Conservation (phyloP, 176 grass and related monocot genomes). For the Zea luxurians region DNA sequence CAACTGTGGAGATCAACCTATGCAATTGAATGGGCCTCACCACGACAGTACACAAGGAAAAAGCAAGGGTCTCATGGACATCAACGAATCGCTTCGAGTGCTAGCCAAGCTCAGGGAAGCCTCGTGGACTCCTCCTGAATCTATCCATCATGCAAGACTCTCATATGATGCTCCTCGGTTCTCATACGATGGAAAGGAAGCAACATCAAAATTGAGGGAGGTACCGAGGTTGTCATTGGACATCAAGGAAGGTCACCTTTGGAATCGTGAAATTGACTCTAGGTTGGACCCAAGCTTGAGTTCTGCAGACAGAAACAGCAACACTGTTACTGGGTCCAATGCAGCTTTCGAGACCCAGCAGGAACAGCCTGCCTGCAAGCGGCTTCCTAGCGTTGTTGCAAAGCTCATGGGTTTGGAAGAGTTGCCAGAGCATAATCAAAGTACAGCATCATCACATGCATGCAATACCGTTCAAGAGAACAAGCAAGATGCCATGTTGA, state of each 20-base stretch:
- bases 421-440: slow-evolving; percentile 53
- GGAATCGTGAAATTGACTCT: slow-evolving; percentile 47
- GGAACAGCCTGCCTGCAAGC: slow-evolving; percentile 49
- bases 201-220: slow-evolving; percentile 47
- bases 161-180: slow-evolving; percentile 65
- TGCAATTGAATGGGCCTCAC: slow-evolving; percentile 37
- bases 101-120: slow-evolving; percentile 70
- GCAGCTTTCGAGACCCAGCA: slow-evolving; percentile 37
- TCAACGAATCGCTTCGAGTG: slow-evolving; percentile 60
- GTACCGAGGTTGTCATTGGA: slow-evolving; percentile 73
- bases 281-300: slow-evolving; percentile 45
- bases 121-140: slow-evolving; percentile 56
- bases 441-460: slow-evolving; percentile 36
- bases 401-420: slow-evolving; percentile 97
- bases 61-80: slow-evolving; percentile 44
- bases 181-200: slow-evolving; percentile 72
- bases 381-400: slow-evolving; percentile 71
- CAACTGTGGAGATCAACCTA: slow-evolving; percentile 47
- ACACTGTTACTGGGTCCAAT: slow-evolving; percentile 10
- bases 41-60: slow-evolving; percentile 47
- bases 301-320: slow-evolving; percentile 49
- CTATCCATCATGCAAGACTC: slow-evolving; percentile 55
- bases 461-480: slow-evolving; percentile 37
- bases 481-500: slow-evolving; percentile 46
- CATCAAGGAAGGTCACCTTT: slow-evolving; percentile 60